A percentile compares a stretch with the other conserved stretches of the same genome.
Conservation (phyloP, 495 filamentous ascomycete genomes). For the Jackrogersella multiformis region DNA sequence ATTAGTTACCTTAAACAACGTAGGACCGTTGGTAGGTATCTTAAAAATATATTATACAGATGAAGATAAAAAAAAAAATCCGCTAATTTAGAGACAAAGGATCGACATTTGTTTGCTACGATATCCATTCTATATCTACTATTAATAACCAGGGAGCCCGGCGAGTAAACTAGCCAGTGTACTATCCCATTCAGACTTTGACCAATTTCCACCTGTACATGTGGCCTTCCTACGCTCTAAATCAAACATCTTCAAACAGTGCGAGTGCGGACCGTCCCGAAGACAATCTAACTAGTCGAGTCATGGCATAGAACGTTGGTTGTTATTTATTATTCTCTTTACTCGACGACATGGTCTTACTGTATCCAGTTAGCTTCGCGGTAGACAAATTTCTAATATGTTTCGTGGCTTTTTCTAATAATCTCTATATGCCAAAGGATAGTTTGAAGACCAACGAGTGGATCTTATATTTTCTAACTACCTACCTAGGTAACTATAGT, state of each 20-base stretch:
- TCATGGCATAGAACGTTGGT: not conserved
- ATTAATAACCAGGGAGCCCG: not conserved
- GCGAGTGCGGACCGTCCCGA: slow-evolving; percentile 1
- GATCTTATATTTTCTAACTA: not conserved
- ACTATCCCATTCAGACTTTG: not conserved
- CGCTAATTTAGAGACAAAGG: not conserved
- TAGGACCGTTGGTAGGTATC: not conserved
- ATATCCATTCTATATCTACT: not conserved
- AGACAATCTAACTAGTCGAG: not conserved
- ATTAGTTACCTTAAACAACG: not conserved
- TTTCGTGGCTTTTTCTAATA: not conserved
- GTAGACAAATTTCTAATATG: not conserved
- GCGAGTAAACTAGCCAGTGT: not conserved
- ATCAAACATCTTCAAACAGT: not conserved
- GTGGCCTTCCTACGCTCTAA: not conserved
- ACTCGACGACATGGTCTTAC: not conserved
- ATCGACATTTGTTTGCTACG: slow-evolving; percentile 10
- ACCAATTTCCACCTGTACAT: not conserved
- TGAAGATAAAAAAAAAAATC: not conserved
- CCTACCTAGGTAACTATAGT: not conserved
- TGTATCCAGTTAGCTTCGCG: not conserved
- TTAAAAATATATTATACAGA: not conserved
- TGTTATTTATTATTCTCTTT: not conserved
- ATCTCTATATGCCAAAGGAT: no score
- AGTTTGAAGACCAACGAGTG: no score